A percentile compares a stretch with the other conserved stretches of the same genome.
phyloP scores from a whole-genome alignment of 106 monocot genomes.

The Apostasia shenzhenica region DNA sequence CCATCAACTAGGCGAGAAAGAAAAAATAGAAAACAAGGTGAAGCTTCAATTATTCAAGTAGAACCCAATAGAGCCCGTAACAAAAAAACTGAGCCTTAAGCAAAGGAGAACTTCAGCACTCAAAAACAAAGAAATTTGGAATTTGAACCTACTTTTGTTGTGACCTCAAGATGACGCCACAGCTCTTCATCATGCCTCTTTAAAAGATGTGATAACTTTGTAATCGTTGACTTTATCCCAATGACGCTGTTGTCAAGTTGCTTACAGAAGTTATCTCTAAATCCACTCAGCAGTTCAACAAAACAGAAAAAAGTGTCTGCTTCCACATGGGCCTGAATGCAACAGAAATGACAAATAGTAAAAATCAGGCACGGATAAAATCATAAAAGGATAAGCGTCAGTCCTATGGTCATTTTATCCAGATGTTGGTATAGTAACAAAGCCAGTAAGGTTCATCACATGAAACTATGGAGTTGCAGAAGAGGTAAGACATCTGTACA shows the following conservation, averaged over 20 bases:
- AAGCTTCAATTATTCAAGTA: no score
- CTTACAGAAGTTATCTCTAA: conserved; percentile 30
- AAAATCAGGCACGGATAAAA: background rate
- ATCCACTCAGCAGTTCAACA: conserved; percentile 23
- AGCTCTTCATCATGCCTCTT: conserved; percentile 29
- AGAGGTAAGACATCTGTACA: no score
- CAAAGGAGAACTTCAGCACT: no score
- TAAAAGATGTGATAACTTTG: conserved; percentile 17
- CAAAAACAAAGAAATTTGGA: background rate
- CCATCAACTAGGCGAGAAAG: no score
- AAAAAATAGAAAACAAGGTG: no score
- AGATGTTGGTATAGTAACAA: no score
- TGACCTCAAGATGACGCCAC: conserved; percentile 30
- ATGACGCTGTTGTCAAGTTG: conserved; percentile 30
- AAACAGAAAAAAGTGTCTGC: conserved; percentile 31
- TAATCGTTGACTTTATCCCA: conserved; percentile 21
- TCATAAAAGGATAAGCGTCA: no score
- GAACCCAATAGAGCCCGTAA: no score
- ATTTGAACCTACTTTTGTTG: conserved; percentile 15
- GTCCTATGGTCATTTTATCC: no score
- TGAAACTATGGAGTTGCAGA: no score
- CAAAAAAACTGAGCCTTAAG: no score
- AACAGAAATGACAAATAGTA: conserved; percentile 4
- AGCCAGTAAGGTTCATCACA: no score
- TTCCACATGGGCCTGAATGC: conserved; percentile 18